Percentiles rank a stretch among this genome's conserved stretches.
Evolutionary conservation across 1,284 basidiomycete species (phyloP).

Genomic region (Trichosporon inkin): DNA sequence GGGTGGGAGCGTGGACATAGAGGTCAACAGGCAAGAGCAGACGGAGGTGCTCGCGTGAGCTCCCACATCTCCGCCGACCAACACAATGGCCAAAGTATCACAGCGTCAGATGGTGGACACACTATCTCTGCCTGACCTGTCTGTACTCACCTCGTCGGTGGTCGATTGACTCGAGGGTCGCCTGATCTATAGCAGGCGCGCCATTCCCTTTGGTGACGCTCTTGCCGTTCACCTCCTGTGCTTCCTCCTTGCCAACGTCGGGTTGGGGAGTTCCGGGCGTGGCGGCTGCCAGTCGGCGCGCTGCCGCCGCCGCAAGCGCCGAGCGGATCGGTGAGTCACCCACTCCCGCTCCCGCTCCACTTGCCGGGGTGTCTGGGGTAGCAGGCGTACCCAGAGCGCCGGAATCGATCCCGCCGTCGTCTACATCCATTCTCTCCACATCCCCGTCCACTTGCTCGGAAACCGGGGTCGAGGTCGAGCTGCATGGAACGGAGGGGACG

Average conservation of each 20-base stretch:
- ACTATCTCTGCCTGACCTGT: not conserved
- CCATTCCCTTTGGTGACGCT: not conserved
- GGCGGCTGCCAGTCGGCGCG: not conserved
- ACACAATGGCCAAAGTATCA: not conserved
- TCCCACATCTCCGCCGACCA: not conserved
- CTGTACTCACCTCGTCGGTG: slow-evolving; percentile 34
- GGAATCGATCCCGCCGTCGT: slow-evolving; percentile 9
- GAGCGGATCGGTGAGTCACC: slow-evolving; percentile 2
- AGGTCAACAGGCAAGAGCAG: too few relatives aligned
- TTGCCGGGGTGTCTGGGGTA: slow-evolving; percentile 11
- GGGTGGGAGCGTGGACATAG: too few relatives aligned
- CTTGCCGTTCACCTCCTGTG: slow-evolving; percentile 9
- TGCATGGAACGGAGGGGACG: slow-evolving; percentile 6
- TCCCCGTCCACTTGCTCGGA: not conserved
- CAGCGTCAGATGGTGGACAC: not conserved
- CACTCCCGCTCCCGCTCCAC: not conserved
- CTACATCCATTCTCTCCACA: slow-evolving; percentile 14
- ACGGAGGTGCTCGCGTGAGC: not conserved
- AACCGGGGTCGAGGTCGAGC: slow-evolving; percentile 4
- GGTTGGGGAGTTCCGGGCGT: not conserved
- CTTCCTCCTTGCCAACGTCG: slow-evolving; percentile 13
- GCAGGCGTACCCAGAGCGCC: not conserved
- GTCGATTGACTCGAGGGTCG: slow-evolving; percentile 32
- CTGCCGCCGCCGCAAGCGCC: not conserved
- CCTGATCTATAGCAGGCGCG: slow-evolving; percentile 20